Percentiles rank a stretch among this genome's conserved stretches.
phyloP scores from a whole-genome alignment of 495 filamentous ascomycete species.

The Penicillium lividum region DNA sequence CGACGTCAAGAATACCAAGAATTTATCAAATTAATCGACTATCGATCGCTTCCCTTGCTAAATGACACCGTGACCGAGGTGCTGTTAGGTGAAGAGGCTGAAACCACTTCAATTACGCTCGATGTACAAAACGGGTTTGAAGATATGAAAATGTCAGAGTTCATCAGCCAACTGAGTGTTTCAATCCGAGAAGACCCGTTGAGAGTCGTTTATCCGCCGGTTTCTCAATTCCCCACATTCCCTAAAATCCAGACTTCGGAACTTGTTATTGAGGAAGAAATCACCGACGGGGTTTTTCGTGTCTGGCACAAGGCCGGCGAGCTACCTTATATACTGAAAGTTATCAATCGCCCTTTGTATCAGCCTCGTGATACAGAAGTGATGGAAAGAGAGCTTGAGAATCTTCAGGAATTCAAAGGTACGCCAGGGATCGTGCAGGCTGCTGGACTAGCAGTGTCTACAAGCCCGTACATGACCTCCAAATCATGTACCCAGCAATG shows the following conservation, averaged over 20 bases:
- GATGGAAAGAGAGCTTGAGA: slow-evolving; percentile 25
- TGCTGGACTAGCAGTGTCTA: slow-evolving; percentile 22
- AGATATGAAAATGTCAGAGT: background rate
- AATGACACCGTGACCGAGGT: slow-evolving; percentile 26
- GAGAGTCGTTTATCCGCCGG: slow-evolving; percentile 18
- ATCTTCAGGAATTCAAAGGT: slow-evolving; percentile 20
- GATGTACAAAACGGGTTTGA: background rate
- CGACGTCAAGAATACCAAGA: slow-evolving; percentile 9
- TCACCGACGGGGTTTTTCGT: slow-evolving; percentile 17
- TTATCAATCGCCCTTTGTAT: slow-evolving; percentile 23
- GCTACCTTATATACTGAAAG: slow-evolving; percentile 21
- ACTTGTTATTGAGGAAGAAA: slow-evolving; percentile 19
- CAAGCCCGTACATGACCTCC: slow-evolving; percentile 26
- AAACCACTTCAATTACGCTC: no score
- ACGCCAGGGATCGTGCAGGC: slow-evolving; percentile 22
- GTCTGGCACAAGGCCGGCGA: slow-evolving; percentile 12
- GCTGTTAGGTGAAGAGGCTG: slow-evolving; percentile 18
- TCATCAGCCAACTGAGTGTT: background rate
- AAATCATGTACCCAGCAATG: no score
- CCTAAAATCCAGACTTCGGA: slow-evolving; percentile 12
- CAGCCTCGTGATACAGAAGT: slow-evolving; percentile 22
- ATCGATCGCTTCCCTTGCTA: slow-evolving; percentile 16
- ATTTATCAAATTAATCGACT: slow-evolving; percentile 8
- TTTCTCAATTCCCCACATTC: slow-evolving; percentile 18
- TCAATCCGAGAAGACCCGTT: slow-evolving; percentile 22